phyloP scores from a whole-genome alignment of 208 protist genomes.

The Tritrichomonas musculus region DNA sequence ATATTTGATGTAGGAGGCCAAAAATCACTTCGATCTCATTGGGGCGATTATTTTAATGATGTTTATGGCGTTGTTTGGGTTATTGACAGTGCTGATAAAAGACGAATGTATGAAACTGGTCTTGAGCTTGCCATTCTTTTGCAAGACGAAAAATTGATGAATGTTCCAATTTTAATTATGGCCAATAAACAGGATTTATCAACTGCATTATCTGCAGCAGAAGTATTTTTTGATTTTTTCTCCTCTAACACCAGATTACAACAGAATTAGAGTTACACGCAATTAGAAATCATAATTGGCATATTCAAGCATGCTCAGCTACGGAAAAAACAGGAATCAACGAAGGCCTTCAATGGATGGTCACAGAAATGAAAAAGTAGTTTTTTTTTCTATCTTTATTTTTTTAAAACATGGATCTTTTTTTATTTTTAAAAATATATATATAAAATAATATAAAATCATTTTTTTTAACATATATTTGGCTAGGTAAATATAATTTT shows the following conservation, averaged over 20 bases:
- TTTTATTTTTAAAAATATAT: too few species aligned
- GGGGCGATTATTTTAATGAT: constrained; percentile 76
- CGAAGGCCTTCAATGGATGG: constrained; percentile 35
- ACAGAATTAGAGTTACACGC: constrained; percentile 19
- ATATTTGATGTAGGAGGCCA: constrained; percentile 99
- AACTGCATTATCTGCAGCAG: constrained; percentile 59
- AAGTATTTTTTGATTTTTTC: background rate
- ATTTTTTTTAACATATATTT: too few species aligned
- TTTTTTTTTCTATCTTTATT: too few species aligned
- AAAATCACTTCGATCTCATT: constrained; percentile 85
- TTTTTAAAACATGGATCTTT: too few species aligned
- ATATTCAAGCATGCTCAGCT: constrained; percentile 36
- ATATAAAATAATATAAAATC: too few species aligned
- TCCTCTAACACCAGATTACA: background rate
- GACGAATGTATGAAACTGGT: constrained; percentile 73
- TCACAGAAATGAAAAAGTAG: background rate
- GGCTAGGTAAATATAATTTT: too few species aligned
- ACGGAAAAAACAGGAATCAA: background rate
- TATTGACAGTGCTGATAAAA: constrained; percentile 54
- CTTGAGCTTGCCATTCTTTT: constrained; percentile 72
- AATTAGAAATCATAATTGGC: constrained; percentile 35
- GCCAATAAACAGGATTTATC: constrained; percentile 95
- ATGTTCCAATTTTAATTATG: constrained; percentile 78
- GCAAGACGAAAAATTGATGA: constrained; percentile 77
- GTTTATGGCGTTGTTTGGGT: background rate